phyloP scores from a whole-genome alignment of 495 filamentous ascomycete species.

The Xylaria telfairii region DNA sequence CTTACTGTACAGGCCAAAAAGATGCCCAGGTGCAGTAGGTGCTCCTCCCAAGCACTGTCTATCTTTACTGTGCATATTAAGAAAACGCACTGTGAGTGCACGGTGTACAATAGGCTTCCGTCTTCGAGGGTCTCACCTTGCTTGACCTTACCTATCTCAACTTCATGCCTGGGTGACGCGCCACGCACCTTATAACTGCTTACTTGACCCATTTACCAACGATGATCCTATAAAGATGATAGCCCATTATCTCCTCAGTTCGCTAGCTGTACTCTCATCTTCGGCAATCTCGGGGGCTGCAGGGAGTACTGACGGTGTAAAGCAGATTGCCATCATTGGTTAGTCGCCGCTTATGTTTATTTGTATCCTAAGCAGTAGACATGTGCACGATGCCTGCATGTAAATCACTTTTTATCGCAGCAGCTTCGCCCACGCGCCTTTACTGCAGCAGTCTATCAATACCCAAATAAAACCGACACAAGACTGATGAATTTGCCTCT shows the following conservation, averaged over 20 bases:
- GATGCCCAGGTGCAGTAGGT: too few relatives aligned
- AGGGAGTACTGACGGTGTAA: constrained; percentile 24
- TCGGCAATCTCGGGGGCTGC: constrained; percentile 13
- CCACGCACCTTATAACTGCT: not conserved
- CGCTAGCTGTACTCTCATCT: not conserved
- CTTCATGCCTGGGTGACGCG: not conserved
- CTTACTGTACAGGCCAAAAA: too few relatives aligned
- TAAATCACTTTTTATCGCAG: not conserved
- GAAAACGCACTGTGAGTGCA: not conserved
- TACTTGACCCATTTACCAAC: not conserved
- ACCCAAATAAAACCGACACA: not conserved
- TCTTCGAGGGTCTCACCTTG: not conserved
- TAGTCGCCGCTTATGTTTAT: constrained; percentile 23
- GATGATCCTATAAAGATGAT: constrained; percentile 14
- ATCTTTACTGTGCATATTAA: not conserved
- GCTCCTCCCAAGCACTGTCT: not conserved
- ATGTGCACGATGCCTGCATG: not conserved
- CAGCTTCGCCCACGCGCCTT: not conserved
- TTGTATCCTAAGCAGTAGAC: not conserved
- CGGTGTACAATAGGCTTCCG: not conserved
- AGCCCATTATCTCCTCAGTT: not conserved
- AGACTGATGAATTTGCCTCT: not conserved
- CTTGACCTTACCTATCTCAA: not conserved
- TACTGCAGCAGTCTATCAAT: not conserved
- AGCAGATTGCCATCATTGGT: constrained; percentile 56